These are phyloP conservation scores for Acacia confusa DNA, from an alignment of 306 rosid species.

Conservation along the genomic window DNA sequence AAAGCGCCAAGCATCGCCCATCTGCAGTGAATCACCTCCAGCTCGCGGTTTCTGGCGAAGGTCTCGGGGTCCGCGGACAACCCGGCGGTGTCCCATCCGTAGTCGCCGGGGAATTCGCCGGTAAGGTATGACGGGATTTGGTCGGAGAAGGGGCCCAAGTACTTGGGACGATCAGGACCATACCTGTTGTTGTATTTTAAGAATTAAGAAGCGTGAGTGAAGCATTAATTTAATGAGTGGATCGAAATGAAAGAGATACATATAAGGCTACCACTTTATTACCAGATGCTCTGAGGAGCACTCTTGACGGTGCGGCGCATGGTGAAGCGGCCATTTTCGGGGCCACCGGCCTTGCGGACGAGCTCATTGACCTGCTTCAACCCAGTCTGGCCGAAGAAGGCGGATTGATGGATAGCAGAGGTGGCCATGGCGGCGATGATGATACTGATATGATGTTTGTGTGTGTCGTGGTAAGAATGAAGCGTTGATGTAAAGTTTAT, in stretches of 20 bases:
- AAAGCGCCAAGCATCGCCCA: slow-evolving; percentile 5
- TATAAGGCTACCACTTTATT: background rate
- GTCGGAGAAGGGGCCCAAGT: slow-evolving; percentile 96
- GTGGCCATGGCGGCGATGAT: slow-evolving; percentile 58
- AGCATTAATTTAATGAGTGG: background rate
- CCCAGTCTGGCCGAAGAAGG: slow-evolving; percentile 80
- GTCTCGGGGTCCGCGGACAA: slow-evolving; percentile 97
- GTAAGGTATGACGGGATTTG: slow-evolving; percentile 94
- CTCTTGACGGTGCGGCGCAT: slow-evolving; percentile 86
- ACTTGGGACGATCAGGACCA: slow-evolving; percentile 94
- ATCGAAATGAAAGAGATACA: background rate
- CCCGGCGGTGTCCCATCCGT: slow-evolving; percentile 98
- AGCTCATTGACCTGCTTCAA: slow-evolving; percentile 82
- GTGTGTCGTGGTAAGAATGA: background rate
- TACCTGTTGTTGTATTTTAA: slow-evolving; percentile 63
- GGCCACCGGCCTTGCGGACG: slow-evolving; percentile 60
- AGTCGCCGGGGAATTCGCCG: slow-evolving; percentile 94
- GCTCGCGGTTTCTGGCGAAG: slow-evolving; percentile 74
- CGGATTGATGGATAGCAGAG: slow-evolving; percentile 78
- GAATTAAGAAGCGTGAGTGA: background rate
- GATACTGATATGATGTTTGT: background rate
- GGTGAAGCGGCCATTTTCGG: slow-evolving; percentile 62
- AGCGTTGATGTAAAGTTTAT: slow-evolving; percentile 20
- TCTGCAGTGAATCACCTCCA: background rate
- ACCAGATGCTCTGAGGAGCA: slow-evolving; percentile 83